phyloP scores from a whole-genome alignment of 805 yeast genomes.

The Candida taoyuanica region DNA sequence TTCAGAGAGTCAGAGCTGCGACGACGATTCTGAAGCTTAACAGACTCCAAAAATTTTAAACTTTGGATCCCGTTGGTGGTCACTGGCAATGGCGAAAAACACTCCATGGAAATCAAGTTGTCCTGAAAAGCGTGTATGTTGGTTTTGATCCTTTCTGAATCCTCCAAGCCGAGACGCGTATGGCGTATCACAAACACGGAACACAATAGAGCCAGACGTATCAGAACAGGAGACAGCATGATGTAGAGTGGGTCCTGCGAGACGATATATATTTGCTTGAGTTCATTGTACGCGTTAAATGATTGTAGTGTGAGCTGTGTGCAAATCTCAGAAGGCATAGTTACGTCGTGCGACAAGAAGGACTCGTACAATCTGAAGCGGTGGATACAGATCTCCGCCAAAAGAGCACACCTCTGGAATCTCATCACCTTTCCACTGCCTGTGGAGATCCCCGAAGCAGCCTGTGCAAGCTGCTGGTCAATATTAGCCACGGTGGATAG shows the following conservation, averaged over 20 bases:
- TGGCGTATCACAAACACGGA: slow-evolving; percentile 5
- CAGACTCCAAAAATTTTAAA: slow-evolving; percentile 1
- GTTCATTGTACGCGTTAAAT: slow-evolving; percentile 7
- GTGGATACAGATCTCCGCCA: slow-evolving; percentile 7
- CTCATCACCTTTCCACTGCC: slow-evolving; percentile 5
- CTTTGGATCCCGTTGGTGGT: slow-evolving; percentile 1
- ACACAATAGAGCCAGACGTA: slow-evolving; percentile 5
- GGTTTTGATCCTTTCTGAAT: neutral
- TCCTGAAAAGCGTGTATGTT: slow-evolving; percentile 1
- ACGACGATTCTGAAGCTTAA: neutral
- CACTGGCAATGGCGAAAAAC: slow-evolving; percentile 9
- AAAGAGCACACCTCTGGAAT: slow-evolving; percentile 9
- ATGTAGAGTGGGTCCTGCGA: slow-evolving; percentile 16
- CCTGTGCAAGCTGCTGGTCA: slow-evolving; percentile 2
- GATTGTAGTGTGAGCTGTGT: slow-evolving; percentile 1
- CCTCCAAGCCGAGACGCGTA: slow-evolving; percentile 1
- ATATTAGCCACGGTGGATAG: slow-evolving; percentile 3
- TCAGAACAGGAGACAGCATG: slow-evolving; percentile 7
- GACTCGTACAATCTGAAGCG: slow-evolving; percentile 24
- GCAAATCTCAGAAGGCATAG: slow-evolving; percentile 8
- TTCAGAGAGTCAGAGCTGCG: slow-evolving; percentile 6
- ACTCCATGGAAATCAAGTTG: slow-evolving; percentile 10
- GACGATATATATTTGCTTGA: slow-evolving; percentile 11
- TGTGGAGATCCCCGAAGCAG: neutral
- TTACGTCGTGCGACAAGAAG: slow-evolving; percentile 6